Evolutionary conservation across 176 grass and related monocot genomes (phyloP).

Genomic region (Carex littledalei): DNA sequence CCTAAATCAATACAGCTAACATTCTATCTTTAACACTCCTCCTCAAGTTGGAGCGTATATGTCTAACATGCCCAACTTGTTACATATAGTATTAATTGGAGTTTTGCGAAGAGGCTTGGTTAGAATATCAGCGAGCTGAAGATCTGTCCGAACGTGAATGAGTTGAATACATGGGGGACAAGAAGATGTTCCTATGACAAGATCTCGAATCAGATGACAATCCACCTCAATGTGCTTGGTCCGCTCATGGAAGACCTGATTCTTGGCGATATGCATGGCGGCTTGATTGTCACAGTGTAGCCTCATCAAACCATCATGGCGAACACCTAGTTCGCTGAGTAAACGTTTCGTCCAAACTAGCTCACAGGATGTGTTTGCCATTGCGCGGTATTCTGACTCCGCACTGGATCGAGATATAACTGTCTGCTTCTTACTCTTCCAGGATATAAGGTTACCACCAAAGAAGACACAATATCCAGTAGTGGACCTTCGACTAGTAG

Average conservation of each 20-base stretch:
- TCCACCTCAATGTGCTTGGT: neutral
- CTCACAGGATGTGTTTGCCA: neutral
- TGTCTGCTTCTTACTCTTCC: neutral
- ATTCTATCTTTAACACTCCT: no score
- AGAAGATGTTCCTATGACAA: no score
- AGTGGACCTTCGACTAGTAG: neutral
- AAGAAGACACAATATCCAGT: neutral
- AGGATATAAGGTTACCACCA: neutral
- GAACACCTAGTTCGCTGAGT: neutral
- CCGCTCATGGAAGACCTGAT: neutral
- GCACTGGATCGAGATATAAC: neutral
- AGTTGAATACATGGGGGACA: no score
- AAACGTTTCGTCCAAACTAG: neutral
- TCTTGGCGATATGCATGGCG: neutral
- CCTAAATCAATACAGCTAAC: no score
- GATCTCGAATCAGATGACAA: neutral
- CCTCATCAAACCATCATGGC: neutral
- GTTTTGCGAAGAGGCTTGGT: neutral
- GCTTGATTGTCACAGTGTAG: neutral
- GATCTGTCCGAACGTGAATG: neutral
- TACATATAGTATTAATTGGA: neutral
- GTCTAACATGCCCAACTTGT: neutral
- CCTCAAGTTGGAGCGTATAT: no score
- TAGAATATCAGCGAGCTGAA: neutral
- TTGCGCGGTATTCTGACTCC: neutral